A percentile compares a stretch with the other conserved stretches of the same genome.
phyloP scores from a whole-genome alignment of 164 flowering plant species.

The Echeveria elegans region DNA sequence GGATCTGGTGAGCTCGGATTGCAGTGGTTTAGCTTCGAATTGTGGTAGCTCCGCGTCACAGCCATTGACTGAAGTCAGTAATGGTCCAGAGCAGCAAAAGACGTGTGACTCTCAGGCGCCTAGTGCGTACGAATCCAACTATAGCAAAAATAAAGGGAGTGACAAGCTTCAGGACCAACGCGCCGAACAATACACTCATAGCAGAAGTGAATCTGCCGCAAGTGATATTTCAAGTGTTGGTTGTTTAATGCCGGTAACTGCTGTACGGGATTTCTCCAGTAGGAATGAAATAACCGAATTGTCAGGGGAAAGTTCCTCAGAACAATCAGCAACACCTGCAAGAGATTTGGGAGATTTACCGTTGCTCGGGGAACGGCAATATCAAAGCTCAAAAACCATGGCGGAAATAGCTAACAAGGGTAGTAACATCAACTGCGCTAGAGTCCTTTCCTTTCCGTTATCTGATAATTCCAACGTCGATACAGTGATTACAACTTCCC shows the following conservation, averaged over 20 bases:
- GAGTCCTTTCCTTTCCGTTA: constrained; percentile 24
- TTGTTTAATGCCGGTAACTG: constrained; percentile 29
- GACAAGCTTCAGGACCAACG: constrained; percentile 26
- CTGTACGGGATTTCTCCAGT: constrained; percentile 28
- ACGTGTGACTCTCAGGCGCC: constrained; percentile 21
- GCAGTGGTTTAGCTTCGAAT: constrained; percentile 26
- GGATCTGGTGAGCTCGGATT: constrained; percentile 20
- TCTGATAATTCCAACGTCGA: constrained; percentile 28
- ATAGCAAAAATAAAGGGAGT: constrained; percentile 16
- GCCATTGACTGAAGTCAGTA: constrained; percentile 38
- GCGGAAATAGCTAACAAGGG: constrained; percentile 25
- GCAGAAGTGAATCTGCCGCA: constrained; percentile 62
- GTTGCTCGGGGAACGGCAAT: constrained; percentile 25
- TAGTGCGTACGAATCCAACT: constrained; percentile 19
- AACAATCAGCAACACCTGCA: constrained; percentile 20
- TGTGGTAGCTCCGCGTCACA: constrained; percentile 33
- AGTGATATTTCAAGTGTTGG: constrained; percentile 59
- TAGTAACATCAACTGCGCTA: constrained; percentile 20
- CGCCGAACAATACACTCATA: constrained; percentile 43
- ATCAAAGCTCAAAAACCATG: constrained; percentile 22
- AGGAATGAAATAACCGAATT: constrained; percentile 27
- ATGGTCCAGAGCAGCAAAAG: constrained; percentile 29
- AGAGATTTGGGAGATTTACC: constrained; percentile 28
- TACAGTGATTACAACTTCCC: constrained; percentile 41
- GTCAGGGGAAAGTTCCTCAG: constrained; percentile 43